Evolutionary conservation across 345 rosid species (phyloP).

Genomic region (Corchorus capsularis): DNA sequence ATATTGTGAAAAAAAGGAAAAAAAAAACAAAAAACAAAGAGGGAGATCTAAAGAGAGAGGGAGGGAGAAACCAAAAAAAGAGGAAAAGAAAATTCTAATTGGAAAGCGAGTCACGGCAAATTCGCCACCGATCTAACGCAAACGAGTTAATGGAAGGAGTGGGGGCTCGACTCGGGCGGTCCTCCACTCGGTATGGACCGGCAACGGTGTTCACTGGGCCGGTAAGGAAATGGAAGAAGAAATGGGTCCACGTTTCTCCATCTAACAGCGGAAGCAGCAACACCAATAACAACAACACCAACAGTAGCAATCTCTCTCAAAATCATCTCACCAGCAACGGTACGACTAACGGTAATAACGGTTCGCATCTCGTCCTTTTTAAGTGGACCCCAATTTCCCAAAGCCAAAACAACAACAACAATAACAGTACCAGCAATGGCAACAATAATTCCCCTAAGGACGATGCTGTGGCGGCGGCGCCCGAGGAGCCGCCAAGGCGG

Average conservation of each 20-base stretch:
- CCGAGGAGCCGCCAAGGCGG: constrained; percentile 71
- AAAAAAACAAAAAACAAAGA: not conserved
- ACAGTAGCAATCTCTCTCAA: constrained; percentile 27
- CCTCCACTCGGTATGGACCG: constrained; percentile 97
- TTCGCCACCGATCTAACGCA: constrained; percentile 25
- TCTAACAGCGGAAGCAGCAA: constrained; percentile 37
- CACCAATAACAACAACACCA: constrained; percentile 33
- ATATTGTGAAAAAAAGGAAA: not conserved
- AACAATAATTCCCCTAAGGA: constrained; percentile 44
- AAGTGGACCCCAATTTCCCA: constrained; percentile 87
- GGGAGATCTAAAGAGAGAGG: constrained; percentile 22
- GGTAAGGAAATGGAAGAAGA: constrained; percentile 97
- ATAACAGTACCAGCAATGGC: constrained; percentile 28
- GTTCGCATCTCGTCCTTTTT: constrained; percentile 71
- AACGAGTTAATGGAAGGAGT: constrained; percentile 83
- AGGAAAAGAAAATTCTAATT: not conserved
- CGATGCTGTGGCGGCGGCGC: constrained; percentile 22
- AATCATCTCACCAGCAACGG: constrained; percentile 35
- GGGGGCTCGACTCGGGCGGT: constrained; percentile 92
- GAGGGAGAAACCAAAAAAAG: constrained; percentile 7
- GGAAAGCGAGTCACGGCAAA: constrained; percentile 19
- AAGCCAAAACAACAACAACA: constrained; percentile 34
- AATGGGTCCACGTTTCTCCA: constrained; percentile 84
- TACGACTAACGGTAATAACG: constrained; percentile 52
- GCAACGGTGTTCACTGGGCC: constrained; percentile 93